A percentile compares a stretch with the other conserved stretches of the same genome.
Conservation (phyloP, 2,329 filamentous ascomycete species). For the Apiospora hydei region DNA sequence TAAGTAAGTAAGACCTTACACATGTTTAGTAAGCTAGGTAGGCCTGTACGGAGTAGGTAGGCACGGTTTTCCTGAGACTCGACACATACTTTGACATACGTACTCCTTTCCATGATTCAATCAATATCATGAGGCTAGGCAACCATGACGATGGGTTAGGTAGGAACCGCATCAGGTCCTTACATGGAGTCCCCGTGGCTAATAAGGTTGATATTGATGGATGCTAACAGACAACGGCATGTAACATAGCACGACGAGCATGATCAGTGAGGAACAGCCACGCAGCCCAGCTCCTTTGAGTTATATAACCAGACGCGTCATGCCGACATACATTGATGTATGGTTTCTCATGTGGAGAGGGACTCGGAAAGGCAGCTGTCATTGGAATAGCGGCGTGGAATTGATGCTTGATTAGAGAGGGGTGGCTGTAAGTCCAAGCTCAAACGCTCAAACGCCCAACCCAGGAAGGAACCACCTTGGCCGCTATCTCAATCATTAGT, state of each 20-base stretch:
- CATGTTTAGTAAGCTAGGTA: background rate
- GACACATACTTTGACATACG: too few relatives aligned
- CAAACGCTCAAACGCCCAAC: slow-evolving; percentile 8
- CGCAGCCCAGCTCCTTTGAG: background rate
- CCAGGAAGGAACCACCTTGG: background rate
- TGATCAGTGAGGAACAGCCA: background rate
- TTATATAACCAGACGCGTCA: background rate
- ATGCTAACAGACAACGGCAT: background rate
- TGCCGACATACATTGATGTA: too few relatives aligned
- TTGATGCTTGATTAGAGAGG: slow-evolving; percentile 1
- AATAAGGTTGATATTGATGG: background rate
- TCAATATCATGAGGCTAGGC: background rate
- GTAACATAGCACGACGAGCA: background rate
- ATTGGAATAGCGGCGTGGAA: background rate
- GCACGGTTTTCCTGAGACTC: background rate
- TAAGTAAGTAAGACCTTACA: background rate
- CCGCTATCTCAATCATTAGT: background rate
- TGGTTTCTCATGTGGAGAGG: background rate
- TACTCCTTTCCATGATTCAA: background rate
- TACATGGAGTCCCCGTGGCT: background rate
- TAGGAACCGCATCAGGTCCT: background rate
- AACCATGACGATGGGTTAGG: background rate
- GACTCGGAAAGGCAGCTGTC: background rate
- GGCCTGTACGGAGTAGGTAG: background rate
- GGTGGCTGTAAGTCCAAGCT: background rate